Evolutionary conservation across 495 filamentous ascomycete genomes (phyloP).

Genomic region (Aspergillus incahuasiensis): DNA sequence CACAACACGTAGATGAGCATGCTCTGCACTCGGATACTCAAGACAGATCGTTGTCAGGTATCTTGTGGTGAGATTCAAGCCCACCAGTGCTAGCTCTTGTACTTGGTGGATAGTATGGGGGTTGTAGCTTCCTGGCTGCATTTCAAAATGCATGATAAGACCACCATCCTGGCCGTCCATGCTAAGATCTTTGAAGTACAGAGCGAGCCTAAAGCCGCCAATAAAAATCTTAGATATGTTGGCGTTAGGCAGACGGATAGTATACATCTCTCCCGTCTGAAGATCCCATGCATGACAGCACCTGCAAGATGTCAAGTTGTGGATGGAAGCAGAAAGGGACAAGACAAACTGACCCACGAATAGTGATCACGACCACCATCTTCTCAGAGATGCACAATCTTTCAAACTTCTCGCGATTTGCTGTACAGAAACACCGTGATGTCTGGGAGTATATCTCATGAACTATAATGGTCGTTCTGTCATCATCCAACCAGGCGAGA

Average conservation of each 20-base stretch:
- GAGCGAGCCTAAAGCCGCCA: conserved; percentile 17
- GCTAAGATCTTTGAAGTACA: conserved; percentile 8
- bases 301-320: conserved; percentile 3
- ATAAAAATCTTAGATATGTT: conserved; percentile 10
- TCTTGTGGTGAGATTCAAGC: conserved; percentile 1
- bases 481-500: conserved; percentile 20
- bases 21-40: neutral
- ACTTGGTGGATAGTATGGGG: conserved; percentile 15
- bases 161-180: neutral
- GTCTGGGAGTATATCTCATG: conserved; percentile 15
- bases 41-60: conserved; percentile 14
- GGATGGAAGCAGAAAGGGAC: neutral
- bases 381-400: conserved; percentile 18
- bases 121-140: conserved; percentile 4
- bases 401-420: conserved; percentile 25
- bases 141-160: conserved; percentile 24
- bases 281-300: conserved; percentile 32
- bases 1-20: conserved; percentile 9
- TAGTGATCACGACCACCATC: conserved; percentile 23
- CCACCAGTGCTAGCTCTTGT: conserved; percentile 10
- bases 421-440: conserved; percentile 19
- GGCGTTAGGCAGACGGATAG: conserved; percentile 22
- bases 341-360: conserved; percentile 21
- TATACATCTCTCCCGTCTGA: conserved; percentile 15
- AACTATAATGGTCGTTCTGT: conserved; percentile 9